Evolutionary conservation across 1,284 basidiomycete species (phyloP).

Genomic region (Bondarzewia mesenterica): DNA sequence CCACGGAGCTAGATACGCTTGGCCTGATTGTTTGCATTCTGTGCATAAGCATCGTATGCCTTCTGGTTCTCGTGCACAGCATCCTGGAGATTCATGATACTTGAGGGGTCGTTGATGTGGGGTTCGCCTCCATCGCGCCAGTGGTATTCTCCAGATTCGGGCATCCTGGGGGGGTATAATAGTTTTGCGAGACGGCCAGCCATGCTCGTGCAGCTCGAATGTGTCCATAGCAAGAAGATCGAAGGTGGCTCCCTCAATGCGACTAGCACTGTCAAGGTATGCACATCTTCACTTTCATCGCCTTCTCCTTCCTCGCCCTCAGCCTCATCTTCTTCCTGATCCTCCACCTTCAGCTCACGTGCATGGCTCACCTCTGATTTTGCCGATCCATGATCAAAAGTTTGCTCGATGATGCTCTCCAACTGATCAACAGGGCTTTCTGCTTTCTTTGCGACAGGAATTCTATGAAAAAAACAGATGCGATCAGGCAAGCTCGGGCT

Average conservation of each 20-base stretch:
- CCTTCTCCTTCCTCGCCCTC: too few species aligned
- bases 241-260: slow-evolving; percentile 91
- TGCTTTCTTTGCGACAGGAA: too few species aligned
- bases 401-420: too few species aligned
- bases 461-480: too few species aligned
- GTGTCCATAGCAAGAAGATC: slow-evolving; percentile 93
- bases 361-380: too few species aligned
- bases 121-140: slow-evolving; percentile 95
- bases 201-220: slow-evolving; percentile 92
- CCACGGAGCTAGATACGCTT: slow-evolving; percentile 83
- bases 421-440: too few species aligned
- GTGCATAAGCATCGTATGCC: slow-evolving; percentile 85
- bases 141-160: slow-evolving; percentile 95
- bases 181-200: slow-evolving; percentile 81
- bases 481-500: too few species aligned
- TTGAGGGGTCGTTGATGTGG: slow-evolving; percentile 92
- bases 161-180: slow-evolving; percentile 84
- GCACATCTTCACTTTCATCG: too few species aligned
- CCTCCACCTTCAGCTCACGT: too few species aligned
- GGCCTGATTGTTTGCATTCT: slow-evolving; percentile 81
- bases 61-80: slow-evolving; percentile 88
- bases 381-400: too few species aligned
- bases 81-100: slow-evolving; percentile 91
- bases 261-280: too few species aligned
- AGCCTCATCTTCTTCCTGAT: too few species aligned